Percentiles rank a stretch among this genome's conserved stretches.
Evolutionary conservation across 768 basidiomycete species (phyloP).

Genomic region (Russula ochroleuca): DNA sequence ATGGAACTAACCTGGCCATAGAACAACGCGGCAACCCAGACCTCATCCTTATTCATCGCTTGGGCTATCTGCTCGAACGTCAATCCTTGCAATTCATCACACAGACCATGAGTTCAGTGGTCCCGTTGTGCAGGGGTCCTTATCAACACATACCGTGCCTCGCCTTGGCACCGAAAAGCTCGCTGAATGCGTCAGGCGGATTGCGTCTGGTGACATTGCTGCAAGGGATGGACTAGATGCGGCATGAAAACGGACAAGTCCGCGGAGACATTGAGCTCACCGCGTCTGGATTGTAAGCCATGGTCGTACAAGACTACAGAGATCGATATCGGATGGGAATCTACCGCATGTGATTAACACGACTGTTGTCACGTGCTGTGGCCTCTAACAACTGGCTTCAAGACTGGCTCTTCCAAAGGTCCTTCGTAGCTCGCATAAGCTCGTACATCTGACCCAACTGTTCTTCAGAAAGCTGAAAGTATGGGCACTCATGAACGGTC

Average conservation of each 20-base stretch:
- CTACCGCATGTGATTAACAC: neutral
- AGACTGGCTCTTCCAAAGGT: constrained; percentile 88
- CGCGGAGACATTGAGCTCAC: neutral
- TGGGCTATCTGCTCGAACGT: constrained; percentile 68
- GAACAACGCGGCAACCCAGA: constrained; percentile 80
- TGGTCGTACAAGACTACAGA: neutral
- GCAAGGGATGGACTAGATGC: neutral
- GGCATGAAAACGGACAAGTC: neutral
- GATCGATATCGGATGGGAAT: neutral
- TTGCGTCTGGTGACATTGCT: neutral
- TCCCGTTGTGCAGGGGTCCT: constrained; percentile 50
- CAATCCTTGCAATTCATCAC: constrained; percentile 41
- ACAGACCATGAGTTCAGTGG: constrained; percentile 42
- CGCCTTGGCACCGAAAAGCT: constrained; percentile 4
- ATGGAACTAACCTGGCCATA: constrained; percentile 59
- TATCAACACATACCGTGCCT: neutral
- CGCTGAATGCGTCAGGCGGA: neutral
- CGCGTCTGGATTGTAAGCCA: constrained; percentile 7
- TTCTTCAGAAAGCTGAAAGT: constrained; percentile 73
- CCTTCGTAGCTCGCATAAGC: constrained; percentile 87
- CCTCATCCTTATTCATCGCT: constrained; percentile 64
- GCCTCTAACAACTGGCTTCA: constrained; percentile 36
- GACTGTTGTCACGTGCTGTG: neutral
- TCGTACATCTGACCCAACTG: constrained; percentile 94
- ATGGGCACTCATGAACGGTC: constrained; percentile 3